Evolutionary conservation across 768 basidiomycete species (phyloP).

Genomic region (Cystofilobasidium bisporidii): DNA sequence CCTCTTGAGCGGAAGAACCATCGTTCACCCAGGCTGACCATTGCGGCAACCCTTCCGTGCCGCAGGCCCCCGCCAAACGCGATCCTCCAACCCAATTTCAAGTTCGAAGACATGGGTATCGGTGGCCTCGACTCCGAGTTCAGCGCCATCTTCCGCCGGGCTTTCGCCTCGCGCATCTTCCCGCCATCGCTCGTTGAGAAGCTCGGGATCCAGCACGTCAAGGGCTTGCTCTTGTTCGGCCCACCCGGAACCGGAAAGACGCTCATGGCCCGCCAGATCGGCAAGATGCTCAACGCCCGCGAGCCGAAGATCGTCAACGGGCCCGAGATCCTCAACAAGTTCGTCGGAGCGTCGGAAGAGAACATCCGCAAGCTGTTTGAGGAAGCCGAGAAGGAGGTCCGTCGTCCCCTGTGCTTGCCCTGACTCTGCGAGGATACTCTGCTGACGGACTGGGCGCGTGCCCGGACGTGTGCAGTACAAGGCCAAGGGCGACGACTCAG

Average conservation of each 20-base stretch:
- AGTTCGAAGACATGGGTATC: conserved; percentile 99
- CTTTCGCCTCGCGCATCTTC: conserved; percentile 97
- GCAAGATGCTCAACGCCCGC: conserved; percentile 95
- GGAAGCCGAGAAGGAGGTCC: conserved; percentile 95
- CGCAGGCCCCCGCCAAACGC: conserved; percentile 79
- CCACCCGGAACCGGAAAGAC: conserved; percentile 99
- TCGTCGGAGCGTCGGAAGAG: conserved; percentile 93
- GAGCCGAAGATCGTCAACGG: conserved; percentile 99
- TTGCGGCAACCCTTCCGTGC: not conserved
- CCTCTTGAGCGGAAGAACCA: too few relatives aligned
- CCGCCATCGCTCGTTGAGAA: conserved; percentile 94
- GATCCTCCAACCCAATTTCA: conserved; percentile 94
- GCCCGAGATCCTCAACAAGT: conserved; percentile 94
- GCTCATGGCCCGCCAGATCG: conserved; percentile 93
- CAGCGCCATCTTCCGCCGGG: conserved; percentile 90
- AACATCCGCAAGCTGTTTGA: conserved; percentile 93
- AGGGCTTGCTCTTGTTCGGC: conserved; percentile 89
- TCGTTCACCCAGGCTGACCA: too few relatives aligned
- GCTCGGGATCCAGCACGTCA: conserved; percentile 95
- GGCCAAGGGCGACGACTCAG: conserved; percentile 92
- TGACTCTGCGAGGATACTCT: too few relatives aligned
- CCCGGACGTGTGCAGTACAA: conserved; percentile 62
- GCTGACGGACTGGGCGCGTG: too few relatives aligned
- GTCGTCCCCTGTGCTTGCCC: conserved; percentile 25
- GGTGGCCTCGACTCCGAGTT: conserved; percentile 95